These are phyloP conservation scores for Cucumis cinereus DNA, from an alignment of 306 rosid species.

Conservation along the genomic window DNA sequence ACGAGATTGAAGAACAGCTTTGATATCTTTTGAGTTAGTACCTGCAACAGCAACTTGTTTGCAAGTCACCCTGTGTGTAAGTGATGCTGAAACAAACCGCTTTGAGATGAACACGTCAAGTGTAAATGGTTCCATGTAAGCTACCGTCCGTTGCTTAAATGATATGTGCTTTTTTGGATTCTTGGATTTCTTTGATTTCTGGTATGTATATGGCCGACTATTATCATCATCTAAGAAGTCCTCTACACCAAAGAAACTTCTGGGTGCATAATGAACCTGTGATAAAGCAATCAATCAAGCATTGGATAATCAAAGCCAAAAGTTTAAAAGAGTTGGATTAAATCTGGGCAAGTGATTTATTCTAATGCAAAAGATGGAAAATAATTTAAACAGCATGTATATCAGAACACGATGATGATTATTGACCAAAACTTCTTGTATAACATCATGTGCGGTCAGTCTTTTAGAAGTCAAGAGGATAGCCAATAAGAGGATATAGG, in stretches of 20 bases:
- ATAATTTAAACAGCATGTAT: neutral
- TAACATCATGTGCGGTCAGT: neutral
- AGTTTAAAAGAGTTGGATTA: neutral
- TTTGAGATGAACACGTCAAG: slow-evolving; percentile 91
- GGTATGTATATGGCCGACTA: slow-evolving; percentile 80
- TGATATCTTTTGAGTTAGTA: slow-evolving; percentile 91
- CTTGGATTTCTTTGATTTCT: slow-evolving; percentile 76
- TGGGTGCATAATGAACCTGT: slow-evolving; percentile 53
- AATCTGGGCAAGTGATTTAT: neutral
- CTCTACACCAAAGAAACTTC: slow-evolving; percentile 94
- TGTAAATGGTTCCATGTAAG: slow-evolving; percentile 90
- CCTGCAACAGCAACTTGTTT: slow-evolving; percentile 97
- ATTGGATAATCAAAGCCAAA: neutral
- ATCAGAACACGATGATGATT: neutral
- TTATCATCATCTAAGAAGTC: slow-evolving; percentile 78
- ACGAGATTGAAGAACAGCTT: slow-evolving; percentile 71
- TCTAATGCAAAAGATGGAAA: neutral
- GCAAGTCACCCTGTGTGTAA: slow-evolving; percentile 82
- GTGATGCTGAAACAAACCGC: slow-evolving; percentile 81
- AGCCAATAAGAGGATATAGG: neutral
- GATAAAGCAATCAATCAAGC: neutral
- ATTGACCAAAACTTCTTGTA: neutral
- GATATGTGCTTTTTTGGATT: slow-evolving; percentile 77
- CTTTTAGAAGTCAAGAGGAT: neutral
- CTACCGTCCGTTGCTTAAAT: slow-evolving; percentile 76